Conservation (phyloP, 2,329 filamentous ascomycete species). For the Lecanoromycetidae sp. region DNA sequence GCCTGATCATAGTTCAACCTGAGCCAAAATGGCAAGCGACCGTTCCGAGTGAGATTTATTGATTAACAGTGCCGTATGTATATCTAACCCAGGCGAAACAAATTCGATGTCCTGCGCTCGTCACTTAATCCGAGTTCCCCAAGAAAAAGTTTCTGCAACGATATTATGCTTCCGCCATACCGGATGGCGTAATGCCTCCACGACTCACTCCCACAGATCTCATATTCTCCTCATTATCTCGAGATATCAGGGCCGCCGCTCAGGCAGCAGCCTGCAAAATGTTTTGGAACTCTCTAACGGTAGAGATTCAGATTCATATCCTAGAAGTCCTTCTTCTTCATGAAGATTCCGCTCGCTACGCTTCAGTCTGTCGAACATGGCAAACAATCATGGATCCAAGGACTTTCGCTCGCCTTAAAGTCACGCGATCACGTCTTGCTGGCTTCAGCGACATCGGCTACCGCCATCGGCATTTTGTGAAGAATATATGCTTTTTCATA, state of each 20-base stretch:
- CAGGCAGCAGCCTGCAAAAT: constrained; percentile 9
- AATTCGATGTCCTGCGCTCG: no score
- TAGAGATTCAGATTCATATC: constrained; percentile 9
- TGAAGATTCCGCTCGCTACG: constrained; percentile 11
- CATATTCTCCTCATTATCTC: not conserved
- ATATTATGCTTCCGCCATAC: no score
- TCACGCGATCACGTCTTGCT: constrained; percentile 13
- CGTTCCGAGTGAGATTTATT: no score
- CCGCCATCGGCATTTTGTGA: constrained; percentile 11
- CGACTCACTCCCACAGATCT: no score
- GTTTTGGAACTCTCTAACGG: constrained; percentile 12
- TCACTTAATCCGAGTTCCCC: no score
- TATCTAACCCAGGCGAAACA: no score
- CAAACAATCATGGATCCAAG: constrained; percentile 11
- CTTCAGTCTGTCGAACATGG: constrained; percentile 12
- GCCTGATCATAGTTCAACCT: no score
- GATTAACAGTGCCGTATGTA: no score
- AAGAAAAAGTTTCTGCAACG: no score
- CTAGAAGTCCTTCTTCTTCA: constrained; percentile 13
- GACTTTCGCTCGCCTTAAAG: constrained; percentile 11
- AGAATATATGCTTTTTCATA: constrained; percentile 13
- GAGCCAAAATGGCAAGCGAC: no score
- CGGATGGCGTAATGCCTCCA: no score
- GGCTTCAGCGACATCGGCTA: constrained; percentile 11
- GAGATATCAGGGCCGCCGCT: constrained; percentile 5